Base-by-base conservation (phyloP, 768 basidiomycete species). In the Phylloporus sp. region DNA sequence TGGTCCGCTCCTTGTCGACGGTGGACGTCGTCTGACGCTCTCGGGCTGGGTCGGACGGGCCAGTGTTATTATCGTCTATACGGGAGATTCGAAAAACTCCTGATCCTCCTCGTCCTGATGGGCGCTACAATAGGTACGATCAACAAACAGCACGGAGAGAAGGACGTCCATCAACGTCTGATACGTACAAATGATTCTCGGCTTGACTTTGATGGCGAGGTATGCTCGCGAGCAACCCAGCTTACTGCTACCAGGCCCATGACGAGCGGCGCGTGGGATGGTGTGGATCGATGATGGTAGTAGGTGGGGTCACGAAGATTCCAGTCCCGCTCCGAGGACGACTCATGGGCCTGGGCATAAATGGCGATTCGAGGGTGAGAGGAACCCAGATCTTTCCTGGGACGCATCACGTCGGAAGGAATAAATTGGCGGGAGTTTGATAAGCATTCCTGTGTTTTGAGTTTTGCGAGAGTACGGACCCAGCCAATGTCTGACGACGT, bases 101-200 rank as follows among this genome's bases (percentile, higher is more conserved):
- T 9, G 52, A 64, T 3, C 57, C 62, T 1, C 62, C 55, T 34
- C 62, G 48, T 9, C 62, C 62, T 2, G 52, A 55, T 8, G 57
- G 53, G 23, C 31, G 18, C 62, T 63, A 39, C 6, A 9, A 33
- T 5, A 13, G 1, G 24, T 9, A 40, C 17, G 15, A 36, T 56
- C 21, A 50, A 23, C 34, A n/a, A 38, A 3, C 11, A 8, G 26
- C 32, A 17, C n/a, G 13, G 15, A 6, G 7, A 29, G 31, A 6
- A 27, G n/a, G 10, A 1, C 14, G 17, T 14, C 14, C 17, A 24
- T 18, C n/a, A n/a, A 33, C 5, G 20, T 35, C 15, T n/a, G n/a
- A 4, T 15, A 61, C 62, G 36, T 47, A 64, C 62, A 27, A 46
- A 39, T 9, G 52, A 17, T 2, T 47, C 32, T 6, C 41, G 49